Percentiles rank a stretch among this genome's conserved stretches.
These are phyloP conservation scores for Aspergillus panamensis DNA, from an alignment of 495 filamentous ascomycete genomes.

Conservation along the genomic window DNA sequence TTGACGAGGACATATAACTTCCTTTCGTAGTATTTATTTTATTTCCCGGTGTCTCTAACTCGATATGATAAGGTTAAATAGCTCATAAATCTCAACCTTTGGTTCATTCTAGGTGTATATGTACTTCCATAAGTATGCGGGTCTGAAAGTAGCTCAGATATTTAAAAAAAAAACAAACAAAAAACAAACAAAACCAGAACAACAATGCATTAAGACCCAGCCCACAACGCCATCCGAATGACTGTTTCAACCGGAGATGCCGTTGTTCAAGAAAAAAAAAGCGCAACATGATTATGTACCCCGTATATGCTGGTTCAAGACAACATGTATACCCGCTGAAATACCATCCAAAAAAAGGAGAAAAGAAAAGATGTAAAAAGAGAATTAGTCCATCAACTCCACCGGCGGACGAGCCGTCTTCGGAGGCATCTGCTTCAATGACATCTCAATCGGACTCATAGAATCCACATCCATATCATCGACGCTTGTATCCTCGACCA, in stretches of 20 bases:
- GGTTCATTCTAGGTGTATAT: too few relatives aligned
- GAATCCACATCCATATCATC: constrained; percentile 37
- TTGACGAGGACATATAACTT: not conserved
- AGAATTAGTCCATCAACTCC: constrained; percentile 75
- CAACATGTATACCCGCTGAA: not conserved
- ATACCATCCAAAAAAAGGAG: not conserved
- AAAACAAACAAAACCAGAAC: not conserved
- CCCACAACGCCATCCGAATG: constrained; percentile 15
- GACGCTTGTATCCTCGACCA: constrained; percentile 83
- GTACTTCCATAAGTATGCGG: too few relatives aligned
- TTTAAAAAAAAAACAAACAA: not conserved
- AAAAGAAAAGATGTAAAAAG: constrained; percentile 15
- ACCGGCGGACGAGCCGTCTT: constrained; percentile 86
- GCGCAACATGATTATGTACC: not conserved
- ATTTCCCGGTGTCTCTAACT: not conserved
- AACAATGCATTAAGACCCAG: constrained; percentile 5
- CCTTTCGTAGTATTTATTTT: too few relatives aligned
- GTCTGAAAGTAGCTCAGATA: too few relatives aligned
- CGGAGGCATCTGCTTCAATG: constrained; percentile 54
- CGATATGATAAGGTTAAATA: too few relatives aligned
- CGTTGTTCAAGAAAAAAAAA: not conserved
- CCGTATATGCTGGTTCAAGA: not conserved
- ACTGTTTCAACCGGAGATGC: not conserved
- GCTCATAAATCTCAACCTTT: too few relatives aligned
- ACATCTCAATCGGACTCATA: constrained; percentile 45